Evolutionary conservation across 2,329 filamentous ascomycete species (phyloP), one percentile per base, ranked within the genome.

Genomic region (Diaporthe humulicola): DNA sequence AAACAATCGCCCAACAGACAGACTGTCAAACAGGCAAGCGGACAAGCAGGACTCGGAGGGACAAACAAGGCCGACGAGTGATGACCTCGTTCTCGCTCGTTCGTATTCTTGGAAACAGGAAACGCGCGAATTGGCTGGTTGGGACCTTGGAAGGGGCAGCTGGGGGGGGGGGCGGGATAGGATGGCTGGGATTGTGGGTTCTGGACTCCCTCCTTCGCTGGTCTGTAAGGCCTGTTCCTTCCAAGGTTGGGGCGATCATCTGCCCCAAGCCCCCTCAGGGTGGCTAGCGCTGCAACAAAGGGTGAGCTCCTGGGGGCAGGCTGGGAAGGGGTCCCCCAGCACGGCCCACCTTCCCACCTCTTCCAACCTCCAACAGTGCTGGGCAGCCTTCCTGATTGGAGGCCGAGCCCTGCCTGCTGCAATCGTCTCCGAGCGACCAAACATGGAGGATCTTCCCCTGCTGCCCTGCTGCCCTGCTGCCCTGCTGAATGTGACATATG

Each of bases 91-190:
- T 40, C 40, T 64, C 38, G 60, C 22, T 33, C 30, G 28, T 25
- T 69, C 64, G 64, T 69, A 69, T 69, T 69, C 64, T 69, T 69
- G 64, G 64, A 69, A 69, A 54, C 64, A 69, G 45, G 64, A 69
- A 69, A 69, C 64, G 9, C 61, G 40, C 5, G 60, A 66, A 66
- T 48, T 48, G 60, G 60, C 60, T 64, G 60, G 40, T 45, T 48
- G 38, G 60, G 60, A n/a, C n/a, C n/a, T n/a, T n/a, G n/a, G 33
- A 25, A 36, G 15, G 56, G 33, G 56, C 25, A n/a, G 22, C 36
- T 36, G 33, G 33, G 38, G 30, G 30, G 30, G 30, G 9, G 4
- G 5, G 40, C 25, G 14, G 36, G 58, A 4, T 3, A 10, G 60
- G 45, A 69, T 69, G 64, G 64, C 64, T 69, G 64, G 64, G 48